Conservation (phyloP, 805 yeast genomes). For the Ogataea henricii region DNA sequence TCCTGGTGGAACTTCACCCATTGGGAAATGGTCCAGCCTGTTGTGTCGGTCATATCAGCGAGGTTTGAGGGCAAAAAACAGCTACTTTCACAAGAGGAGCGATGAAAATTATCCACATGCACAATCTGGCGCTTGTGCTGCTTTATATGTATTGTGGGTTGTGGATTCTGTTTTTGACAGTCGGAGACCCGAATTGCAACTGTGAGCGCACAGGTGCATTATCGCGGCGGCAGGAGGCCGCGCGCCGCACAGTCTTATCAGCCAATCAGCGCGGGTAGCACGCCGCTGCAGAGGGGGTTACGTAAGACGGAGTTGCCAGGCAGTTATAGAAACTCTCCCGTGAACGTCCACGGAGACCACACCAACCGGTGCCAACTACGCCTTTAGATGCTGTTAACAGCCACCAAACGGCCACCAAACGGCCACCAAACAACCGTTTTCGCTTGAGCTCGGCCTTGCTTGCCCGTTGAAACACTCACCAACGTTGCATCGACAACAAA, state of each 20-base stretch:
- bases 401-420: neutral
- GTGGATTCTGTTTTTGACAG: neutral
- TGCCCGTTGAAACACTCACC: neutral
- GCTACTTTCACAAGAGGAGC: neutral
- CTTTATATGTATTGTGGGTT: neutral
- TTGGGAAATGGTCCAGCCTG: slow-evolving; percentile 81
- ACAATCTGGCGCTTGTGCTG: slow-evolving; percentile 2
- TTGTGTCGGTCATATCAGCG: slow-evolving; percentile 12
- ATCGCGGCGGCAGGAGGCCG: slow-evolving; percentile 1
- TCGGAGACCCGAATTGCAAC: neutral
- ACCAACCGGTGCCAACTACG: too few relatives aligned
- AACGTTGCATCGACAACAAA: neutral
- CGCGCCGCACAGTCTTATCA: slow-evolving; percentile 6
- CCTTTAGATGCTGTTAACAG: too few relatives aligned
- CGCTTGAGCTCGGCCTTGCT: too few relatives aligned
- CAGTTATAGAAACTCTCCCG: too few relatives aligned
- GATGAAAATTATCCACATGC: neutral
- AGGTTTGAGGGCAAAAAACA: neutral
- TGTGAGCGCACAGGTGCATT: slow-evolving; percentile 3
- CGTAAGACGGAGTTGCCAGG: too few relatives aligned
- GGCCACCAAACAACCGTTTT: too few relatives aligned
- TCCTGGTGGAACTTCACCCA: slow-evolving; percentile 73
- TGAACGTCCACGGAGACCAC: too few relatives aligned
- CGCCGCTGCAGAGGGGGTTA: neutral
- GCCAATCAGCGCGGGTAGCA: neutral